phyloP scores from a whole-genome alignment of 106 monocot species.

The Phalaenopsis aphrodite region DNA sequence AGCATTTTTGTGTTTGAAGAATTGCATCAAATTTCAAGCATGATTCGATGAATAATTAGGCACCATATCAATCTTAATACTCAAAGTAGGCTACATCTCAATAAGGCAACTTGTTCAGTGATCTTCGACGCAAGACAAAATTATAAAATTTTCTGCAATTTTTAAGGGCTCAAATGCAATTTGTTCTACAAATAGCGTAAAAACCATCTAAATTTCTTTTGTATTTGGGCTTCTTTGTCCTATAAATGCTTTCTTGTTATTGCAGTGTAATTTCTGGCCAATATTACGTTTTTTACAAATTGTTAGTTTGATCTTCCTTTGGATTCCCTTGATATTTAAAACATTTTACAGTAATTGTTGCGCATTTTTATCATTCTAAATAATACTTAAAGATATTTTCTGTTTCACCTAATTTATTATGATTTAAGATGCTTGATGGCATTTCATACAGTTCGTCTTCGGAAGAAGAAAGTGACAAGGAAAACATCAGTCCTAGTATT shows the following conservation, averaged over 20 bases:
- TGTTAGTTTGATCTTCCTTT: neutral
- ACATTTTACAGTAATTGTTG: neutral
- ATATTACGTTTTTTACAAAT: neutral
- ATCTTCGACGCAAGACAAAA: no score
- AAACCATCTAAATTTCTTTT: no score
- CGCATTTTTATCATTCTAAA: neutral
- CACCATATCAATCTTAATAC: no score
- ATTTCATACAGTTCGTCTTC: conserved; percentile 60
- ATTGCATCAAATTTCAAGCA: no score
- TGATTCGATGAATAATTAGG: no score
- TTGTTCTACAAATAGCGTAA: no score
- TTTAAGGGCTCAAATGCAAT: no score
- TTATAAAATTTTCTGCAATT: no score
- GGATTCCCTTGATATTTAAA: neutral
- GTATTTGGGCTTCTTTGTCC: neutral
- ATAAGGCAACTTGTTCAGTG: no score
- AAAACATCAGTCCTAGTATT: conserved; percentile 50
- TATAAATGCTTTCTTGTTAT: neutral
- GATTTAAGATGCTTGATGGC: neutral
- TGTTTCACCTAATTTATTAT: neutral
- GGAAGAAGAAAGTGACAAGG: conserved; percentile 68
- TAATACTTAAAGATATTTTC: neutral
- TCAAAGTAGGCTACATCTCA: no score
- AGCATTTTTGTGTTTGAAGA: no score
- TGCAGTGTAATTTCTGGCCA: neutral